Evolutionary conservation across 106 monocot species (phyloP), one percentile per base, ranked within the genome.

Genomic region (Alisma plantagoaquatica): DNA sequence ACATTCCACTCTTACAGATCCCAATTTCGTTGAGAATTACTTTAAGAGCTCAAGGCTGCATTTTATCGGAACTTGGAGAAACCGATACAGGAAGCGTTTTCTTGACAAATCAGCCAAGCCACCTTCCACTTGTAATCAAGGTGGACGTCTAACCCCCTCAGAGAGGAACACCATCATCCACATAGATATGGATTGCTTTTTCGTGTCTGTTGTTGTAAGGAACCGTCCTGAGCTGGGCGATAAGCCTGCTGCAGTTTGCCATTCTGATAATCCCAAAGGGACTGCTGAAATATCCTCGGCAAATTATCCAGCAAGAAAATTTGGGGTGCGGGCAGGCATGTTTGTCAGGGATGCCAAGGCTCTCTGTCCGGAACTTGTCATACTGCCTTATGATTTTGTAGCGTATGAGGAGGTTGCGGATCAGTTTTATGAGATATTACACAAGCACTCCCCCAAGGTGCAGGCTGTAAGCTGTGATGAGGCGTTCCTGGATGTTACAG

Each of bases 231-330:
- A 84, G 29, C 60, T 89, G 55, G 46, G 63, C 62, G 67, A 96
- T 69, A 85, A 84, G 60, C 96, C 96, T 41, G 89, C 87, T 20
- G 86, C 86, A n/a, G 74, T 92, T 18, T 92, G 82, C 56, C 92
- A 87, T 72, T 92, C 96, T 52, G 67, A 89, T 67, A 89, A 84
- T 89, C 73, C 84, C 32, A 89, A 73, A 64, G 96, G 96, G 67
- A 96, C 89, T 29, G 89, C 96, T 32, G 96, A 96, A 76, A 89
- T 96, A 71, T 96, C 96, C 27, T 96, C 96, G 33, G 89, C 96
- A 54, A 89, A 89, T 53, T 96, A 96, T 77, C 84, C 80, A 56
- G 89, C 96, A 55, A 60, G 96, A 61, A 31, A 66, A 4, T 85
- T 81, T 78, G 96, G 89, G 60, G 55, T 96, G 43, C 77, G 43